phyloP scores from a whole-genome alignment of 495 filamentous ascomycete genomes.

The Hyaloscypha finlandica region DNA sequence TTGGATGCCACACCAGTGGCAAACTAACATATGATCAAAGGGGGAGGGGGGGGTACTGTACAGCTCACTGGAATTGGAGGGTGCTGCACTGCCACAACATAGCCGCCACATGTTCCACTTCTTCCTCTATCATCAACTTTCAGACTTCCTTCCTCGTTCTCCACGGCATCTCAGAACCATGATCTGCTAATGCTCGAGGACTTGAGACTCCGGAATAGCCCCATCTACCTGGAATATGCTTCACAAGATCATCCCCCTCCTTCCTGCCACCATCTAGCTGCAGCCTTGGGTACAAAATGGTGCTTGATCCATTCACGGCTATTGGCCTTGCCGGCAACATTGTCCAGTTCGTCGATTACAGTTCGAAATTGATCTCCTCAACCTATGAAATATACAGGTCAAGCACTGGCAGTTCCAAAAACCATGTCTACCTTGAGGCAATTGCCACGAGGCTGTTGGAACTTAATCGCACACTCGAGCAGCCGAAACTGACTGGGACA shows the following conservation, averaged over 20 bases:
- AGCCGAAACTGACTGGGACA: background rate
- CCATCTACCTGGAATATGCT: background rate
- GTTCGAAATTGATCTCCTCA: background rate
- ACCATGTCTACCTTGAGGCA: background rate
- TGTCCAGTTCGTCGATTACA: background rate
- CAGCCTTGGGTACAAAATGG: background rate
- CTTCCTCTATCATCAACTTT: too few relatives aligned
- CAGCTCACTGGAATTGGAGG: too few relatives aligned
- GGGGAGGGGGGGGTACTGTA: too few relatives aligned
- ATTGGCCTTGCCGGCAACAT: background rate
- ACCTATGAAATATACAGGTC: background rate
- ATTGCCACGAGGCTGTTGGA: background rate
- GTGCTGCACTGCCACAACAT: too few relatives aligned
- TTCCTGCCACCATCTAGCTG: background rate
- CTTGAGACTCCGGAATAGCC: background rate
- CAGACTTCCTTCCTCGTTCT: too few relatives aligned
- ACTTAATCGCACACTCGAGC: background rate
- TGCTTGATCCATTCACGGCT: background rate
- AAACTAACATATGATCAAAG: too few relatives aligned
- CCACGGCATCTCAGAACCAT: too few relatives aligned
- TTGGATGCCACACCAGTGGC: too few relatives aligned
- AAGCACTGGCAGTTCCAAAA: background rate
- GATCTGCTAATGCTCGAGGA: too few relatives aligned
- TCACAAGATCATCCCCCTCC: background rate
- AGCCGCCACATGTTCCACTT: too few relatives aligned